Evolutionary conservation across 768 basidiomycete genomes (phyloP), one percentile per base, ranked within the genome.

Genomic region (Termitomyces sp.): DNA sequence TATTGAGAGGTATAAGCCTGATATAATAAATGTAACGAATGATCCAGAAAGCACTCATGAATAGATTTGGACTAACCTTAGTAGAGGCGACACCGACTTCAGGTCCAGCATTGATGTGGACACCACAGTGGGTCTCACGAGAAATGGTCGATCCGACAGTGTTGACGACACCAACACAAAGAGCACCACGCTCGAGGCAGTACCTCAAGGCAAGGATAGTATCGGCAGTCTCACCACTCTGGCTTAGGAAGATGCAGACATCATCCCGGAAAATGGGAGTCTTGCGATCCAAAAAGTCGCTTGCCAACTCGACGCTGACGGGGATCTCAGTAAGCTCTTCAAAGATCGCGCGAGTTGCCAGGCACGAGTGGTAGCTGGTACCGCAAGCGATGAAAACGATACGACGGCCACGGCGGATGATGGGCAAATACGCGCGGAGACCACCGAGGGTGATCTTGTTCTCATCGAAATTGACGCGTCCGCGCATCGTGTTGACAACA

Each of bases 401-500:
- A 52, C 97, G 84, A 57, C 97, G 81, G 52, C 94, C 90, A 60
- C 97, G 87, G 56, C 97, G 86, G 67, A 99, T 98, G 68, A 97
- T 95, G 36, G 88, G 91, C 56, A 99, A 83, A 71, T 98, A 98
- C 16, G 89, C 89, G 57, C 94, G 91, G 57, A 99, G 80, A 36
- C 97, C 97, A 68, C 97, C 97, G 40, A 99, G 86, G 11, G 89
- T 98, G 67, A 99, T 91, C 60, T 80, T 81, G 73, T 91, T 83
- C 50, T 80, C 85, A 67, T 98, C 97, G 63, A 99, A 99, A 81
- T 97, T 98, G 78, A 99, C 91, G 63, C 97, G 94, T 57, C 97
- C 97, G 83, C 97, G 91, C 97, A 99, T 99, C 48, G 97, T 99
- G 82, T 99, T 99, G 74, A 98, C 94, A 59, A 98, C 97, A 25